Evolutionary conservation across 306 rosid species (phyloP).

Genomic region (Lithocarpus polystachyus): DNA sequence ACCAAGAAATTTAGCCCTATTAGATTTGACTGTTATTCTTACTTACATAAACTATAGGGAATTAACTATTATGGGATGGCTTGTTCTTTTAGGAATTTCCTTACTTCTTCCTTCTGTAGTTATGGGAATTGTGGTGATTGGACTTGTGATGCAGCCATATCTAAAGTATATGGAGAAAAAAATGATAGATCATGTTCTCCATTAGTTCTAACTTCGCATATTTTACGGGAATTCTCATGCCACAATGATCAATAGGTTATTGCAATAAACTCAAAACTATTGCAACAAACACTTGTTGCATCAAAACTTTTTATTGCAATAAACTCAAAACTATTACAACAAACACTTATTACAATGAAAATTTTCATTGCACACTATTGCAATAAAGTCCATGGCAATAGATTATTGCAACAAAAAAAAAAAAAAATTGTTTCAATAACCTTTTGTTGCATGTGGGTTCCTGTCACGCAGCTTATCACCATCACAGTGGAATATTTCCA

Average conservation of each 20-base stretch:
- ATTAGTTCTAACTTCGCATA: constrained; percentile 57
- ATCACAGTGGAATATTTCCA: no score
- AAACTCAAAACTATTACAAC: no score
- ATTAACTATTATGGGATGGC: constrained; percentile 76
- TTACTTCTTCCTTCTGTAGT: constrained; percentile 76
- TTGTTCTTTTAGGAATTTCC: constrained; percentile 61
- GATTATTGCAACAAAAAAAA: no score
- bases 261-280: no score
- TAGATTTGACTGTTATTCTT: constrained; percentile 64
- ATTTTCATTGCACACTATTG: no score
- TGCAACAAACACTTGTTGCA: no score
- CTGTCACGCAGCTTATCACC: no score
- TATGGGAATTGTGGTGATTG: constrained; percentile 80
- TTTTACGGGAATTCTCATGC: constrained; percentile 16
- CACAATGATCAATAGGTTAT: background rate
- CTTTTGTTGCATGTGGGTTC: no score
- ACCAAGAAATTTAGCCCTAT: constrained; percentile 51
- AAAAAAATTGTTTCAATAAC: no score
- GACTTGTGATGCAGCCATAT: constrained; percentile 59
- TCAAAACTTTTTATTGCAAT: no score
- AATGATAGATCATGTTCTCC: constrained; percentile 75
- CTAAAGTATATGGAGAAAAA: constrained; percentile 49
- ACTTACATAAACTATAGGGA: constrained; percentile 87
- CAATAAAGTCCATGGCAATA: no score
- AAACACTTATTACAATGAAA: no score